Percentiles rank a stretch among this genome's conserved stretches.
Conservation (phyloP, 345 rosid genomes). For the Durio zibethinus region DNA sequence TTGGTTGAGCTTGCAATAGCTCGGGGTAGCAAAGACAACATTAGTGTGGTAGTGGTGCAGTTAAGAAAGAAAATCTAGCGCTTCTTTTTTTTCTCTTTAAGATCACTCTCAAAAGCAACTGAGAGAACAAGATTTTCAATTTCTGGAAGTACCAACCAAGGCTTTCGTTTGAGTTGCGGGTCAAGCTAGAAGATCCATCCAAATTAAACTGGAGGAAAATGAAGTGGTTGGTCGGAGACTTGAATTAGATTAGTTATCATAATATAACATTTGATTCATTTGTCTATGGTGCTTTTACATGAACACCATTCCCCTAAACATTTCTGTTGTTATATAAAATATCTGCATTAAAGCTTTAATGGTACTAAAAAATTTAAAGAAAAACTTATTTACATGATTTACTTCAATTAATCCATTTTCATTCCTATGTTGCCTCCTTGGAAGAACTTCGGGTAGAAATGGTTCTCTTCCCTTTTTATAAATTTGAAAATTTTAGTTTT, state of each 20-base stretch:
- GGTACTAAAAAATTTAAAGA: too few species aligned
- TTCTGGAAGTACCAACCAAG: background rate
- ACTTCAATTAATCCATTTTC: background rate
- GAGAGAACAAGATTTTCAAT: background rate
- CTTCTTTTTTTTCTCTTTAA: background rate
- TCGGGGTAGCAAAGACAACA: slow-evolving; percentile 58
- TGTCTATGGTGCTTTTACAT: background rate
- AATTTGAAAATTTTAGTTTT: too few species aligned
- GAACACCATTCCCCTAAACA: background rate
- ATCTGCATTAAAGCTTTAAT: background rate
- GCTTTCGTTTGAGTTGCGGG: background rate
- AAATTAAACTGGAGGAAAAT: too few species aligned
- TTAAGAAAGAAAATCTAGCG: slow-evolving; percentile 24
- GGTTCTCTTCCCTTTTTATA: too few species aligned
- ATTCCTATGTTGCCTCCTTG: background rate
- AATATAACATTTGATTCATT: background rate
- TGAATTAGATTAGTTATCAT: background rate
- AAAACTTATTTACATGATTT: background rate
- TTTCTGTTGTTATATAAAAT: too few species aligned
- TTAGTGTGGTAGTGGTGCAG: slow-evolving; percentile 55
- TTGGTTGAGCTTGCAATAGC: slow-evolving; percentile 52
- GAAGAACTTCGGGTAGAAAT: too few species aligned
- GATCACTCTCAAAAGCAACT: background rate
- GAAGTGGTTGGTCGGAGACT: too few species aligned
- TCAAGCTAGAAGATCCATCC: background rate